These are phyloP conservation scores for Quercus robur DNA, from an alignment of 306 rosid genomes.

Conservation along the genomic window DNA sequence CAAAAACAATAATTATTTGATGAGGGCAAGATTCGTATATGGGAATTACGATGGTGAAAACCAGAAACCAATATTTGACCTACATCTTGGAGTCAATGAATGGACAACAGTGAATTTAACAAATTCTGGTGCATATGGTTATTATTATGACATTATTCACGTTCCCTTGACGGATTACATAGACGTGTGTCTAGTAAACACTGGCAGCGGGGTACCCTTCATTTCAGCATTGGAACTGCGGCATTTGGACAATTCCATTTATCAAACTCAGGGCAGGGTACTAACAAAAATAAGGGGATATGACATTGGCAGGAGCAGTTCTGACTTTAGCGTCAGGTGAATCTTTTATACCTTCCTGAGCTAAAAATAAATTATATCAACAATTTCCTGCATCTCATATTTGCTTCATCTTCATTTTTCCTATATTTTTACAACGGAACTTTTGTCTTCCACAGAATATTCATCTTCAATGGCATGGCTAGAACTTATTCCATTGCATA, in stretches of 20 bases:
- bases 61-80: conserved; percentile 17
- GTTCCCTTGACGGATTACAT: conserved; percentile 17
- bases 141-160: conserved; percentile 9
- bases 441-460: too few relatives aligned
- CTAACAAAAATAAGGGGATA: background rate
- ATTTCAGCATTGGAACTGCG: conserved; percentile 47
- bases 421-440: too few relatives aligned
- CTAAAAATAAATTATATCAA: too few relatives aligned
- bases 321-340: too few relatives aligned
- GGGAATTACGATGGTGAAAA: conserved; percentile 40
- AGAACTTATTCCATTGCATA: too few relatives aligned
- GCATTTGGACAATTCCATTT: conserved; percentile 9
- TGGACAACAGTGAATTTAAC: conserved; percentile 19
- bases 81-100: conserved; percentile 36
- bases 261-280: background rate
- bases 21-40: conserved; percentile 36
- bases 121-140: accelerated
- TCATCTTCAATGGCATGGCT: too few relatives aligned
- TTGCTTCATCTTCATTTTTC: too few relatives aligned
- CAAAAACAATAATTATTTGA: conserved; percentile 25
- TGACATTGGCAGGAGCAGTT: conserved; percentile 9
- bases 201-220: conserved; percentile 39
- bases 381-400: too few relatives aligned
- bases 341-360: too few relatives aligned
- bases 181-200: conserved; percentile 40